Evolutionary conservation across 1,139 yeast species (phyloP).

Genomic region (Casaregolazyma suthepensis): DNA sequence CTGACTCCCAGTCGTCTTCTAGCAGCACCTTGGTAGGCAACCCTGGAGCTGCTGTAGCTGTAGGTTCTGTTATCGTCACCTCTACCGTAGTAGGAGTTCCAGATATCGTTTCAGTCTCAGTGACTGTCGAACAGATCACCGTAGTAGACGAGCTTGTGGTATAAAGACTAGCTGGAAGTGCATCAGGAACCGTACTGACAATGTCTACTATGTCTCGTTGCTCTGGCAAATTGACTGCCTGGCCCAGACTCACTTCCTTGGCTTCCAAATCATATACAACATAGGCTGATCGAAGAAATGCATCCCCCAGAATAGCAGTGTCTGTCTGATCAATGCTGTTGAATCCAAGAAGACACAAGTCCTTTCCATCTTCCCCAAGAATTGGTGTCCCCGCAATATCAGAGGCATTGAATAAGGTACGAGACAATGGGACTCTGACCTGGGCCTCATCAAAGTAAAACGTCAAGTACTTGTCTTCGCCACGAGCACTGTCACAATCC

Average conservation of each 20-base stretch:
- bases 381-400: slow-evolving; percentile 14
- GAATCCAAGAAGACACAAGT: slow-evolving; percentile 18
- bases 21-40: background rate
- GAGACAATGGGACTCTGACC: slow-evolving; percentile 45
- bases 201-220: slow-evolving; percentile 25
- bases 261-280: slow-evolving; percentile 59
- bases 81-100: background rate
- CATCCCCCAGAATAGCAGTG: slow-evolving; percentile 53
- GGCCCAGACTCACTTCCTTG: slow-evolving; percentile 20
- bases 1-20: background rate
- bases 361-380: slow-evolving; percentile 12
- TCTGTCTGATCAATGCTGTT: slow-evolving; percentile 13
- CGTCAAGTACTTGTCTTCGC: slow-evolving; percentile 15
- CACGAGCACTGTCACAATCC: slow-evolving; percentile 18
- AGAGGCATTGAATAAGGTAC: slow-evolving; percentile 35
- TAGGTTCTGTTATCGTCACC: background rate
- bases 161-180: slow-evolving; percentile 14
- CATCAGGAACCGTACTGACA: slow-evolving; percentile 16
- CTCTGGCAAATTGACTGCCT: slow-evolving; percentile 16
- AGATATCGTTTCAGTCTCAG: background rate
- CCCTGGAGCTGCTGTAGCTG: background rate
- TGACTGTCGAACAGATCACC: slow-evolving; percentile 3
- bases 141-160: slow-evolving; percentile 3
- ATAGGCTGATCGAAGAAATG: slow-evolving; percentile 66
- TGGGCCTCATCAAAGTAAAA: slow-evolving; percentile 16